Evolutionary conservation across 495 filamentous ascomycete genomes (phyloP).

Genomic region (Aspergillus kassunensis): DNA sequence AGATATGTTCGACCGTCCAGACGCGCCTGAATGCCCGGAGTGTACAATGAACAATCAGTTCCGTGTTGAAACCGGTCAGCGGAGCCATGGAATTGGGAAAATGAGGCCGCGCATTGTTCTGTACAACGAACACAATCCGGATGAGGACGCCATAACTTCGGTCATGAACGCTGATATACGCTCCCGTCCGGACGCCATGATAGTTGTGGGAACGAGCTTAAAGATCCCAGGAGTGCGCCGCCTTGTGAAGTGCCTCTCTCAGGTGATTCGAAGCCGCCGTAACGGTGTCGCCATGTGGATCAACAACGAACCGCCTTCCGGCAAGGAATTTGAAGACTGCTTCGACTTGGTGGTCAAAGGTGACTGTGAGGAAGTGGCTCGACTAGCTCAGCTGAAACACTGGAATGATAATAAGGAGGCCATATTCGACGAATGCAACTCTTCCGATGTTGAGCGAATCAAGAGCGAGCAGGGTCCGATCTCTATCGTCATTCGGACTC

Average conservation of each 20-base stretch:
- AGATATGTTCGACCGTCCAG: slow-evolving; percentile 76
- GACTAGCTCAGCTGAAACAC: slow-evolving; percentile 62
- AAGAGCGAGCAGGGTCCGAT: slow-evolving; percentile 28
- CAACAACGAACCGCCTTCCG: slow-evolving; percentile 78
- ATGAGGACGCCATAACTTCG: slow-evolving; percentile 91
- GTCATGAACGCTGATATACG: slow-evolving; percentile 81
- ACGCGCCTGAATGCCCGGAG: slow-evolving; percentile 73
- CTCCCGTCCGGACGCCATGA: slow-evolving; percentile 79
- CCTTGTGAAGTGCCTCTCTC: slow-evolving; percentile 87
- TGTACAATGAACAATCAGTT: slow-evolving; percentile 73
- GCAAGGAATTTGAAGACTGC: slow-evolving; percentile 82
- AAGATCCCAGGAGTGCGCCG: slow-evolving; percentile 91
- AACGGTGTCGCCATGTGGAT: slow-evolving; percentile 95
- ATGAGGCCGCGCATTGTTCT: slow-evolving; percentile 90
- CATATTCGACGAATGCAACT: slow-evolving; percentile 42
- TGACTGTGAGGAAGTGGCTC: slow-evolving; percentile 83
- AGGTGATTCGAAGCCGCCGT: slow-evolving; percentile 67
- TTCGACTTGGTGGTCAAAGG: slow-evolving; percentile 89
- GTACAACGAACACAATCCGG: slow-evolving; percentile 96
- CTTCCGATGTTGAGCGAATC: slow-evolving; percentile 36
- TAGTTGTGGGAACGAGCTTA: slow-evolving; percentile 92
- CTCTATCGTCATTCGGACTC: slow-evolving; percentile 41
- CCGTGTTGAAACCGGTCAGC: slow-evolving; percentile 76
- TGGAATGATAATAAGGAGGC: slow-evolving; percentile 64
- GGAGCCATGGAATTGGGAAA: slow-evolving; percentile 89